Conservation (phyloP, 768 basidiomycete genomes). For the Tricholoma furcatifolium region DNA sequence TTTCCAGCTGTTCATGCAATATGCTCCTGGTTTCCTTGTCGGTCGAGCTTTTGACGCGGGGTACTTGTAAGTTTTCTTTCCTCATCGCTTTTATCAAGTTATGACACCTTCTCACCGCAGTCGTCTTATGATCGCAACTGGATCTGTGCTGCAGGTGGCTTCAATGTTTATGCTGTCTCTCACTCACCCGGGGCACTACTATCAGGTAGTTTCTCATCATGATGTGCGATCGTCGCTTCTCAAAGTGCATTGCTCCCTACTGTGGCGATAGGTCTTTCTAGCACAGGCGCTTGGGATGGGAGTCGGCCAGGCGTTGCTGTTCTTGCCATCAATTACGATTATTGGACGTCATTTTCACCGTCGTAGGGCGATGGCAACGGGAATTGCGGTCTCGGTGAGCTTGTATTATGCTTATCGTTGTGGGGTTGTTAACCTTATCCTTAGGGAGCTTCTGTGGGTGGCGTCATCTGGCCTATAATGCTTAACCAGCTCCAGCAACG, state of each 20-base stretch:
- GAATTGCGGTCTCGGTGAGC: constrained; percentile 44
- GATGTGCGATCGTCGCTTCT: constrained; percentile 4
- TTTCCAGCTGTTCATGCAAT: constrained; percentile 45
- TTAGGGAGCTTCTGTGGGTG: constrained; percentile 46
- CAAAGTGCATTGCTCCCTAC: constrained; percentile 9
- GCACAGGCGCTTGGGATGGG: constrained; percentile 61
- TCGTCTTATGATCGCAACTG: constrained; percentile 33
- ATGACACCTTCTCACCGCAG: constrained; percentile 25
- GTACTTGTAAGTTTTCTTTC: constrained; percentile 38
- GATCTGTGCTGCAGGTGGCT: constrained; percentile 33
- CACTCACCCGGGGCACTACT: constrained; percentile 38
- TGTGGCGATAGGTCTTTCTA: constrained; percentile 40
- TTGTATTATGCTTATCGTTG: constrained; percentile 6
- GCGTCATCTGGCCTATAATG: constrained; percentile 52
- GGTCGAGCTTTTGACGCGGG: constrained; percentile 47
- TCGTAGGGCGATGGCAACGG: constrained; percentile 36
- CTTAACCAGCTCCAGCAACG: constrained; percentile 32
- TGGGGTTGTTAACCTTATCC: neutral
- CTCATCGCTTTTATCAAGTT: constrained; percentile 13
- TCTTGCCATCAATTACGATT: constrained; percentile 47
- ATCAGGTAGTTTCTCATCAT: constrained; percentile 34
- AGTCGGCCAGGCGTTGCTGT: constrained; percentile 44
- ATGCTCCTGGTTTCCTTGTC: constrained; percentile 37
- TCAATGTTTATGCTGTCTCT: constrained; percentile 47
- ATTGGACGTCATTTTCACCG: constrained; percentile 46